Evolutionary conservation across 805 yeast species (phyloP).

Genomic region (Isabelozyma rhagii): DNA sequence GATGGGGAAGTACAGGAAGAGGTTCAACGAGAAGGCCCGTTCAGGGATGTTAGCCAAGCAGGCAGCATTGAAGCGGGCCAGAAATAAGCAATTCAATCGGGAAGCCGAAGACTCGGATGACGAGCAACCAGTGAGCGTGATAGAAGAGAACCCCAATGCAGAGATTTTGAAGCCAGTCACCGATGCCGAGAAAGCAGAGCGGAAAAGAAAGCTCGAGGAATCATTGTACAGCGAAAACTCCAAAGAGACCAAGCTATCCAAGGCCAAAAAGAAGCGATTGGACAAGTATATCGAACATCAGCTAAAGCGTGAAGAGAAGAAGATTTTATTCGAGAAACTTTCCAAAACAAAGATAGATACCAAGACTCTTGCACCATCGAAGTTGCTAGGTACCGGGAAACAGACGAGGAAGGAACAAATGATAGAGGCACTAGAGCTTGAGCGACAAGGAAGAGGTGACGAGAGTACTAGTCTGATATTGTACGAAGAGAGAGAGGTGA

Average conservation of each 20-base stretch:
- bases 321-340: conserved; percentile 68
- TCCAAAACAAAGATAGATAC: conserved; percentile 70
- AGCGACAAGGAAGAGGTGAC: conserved; percentile 66
- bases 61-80: conserved; percentile 59
- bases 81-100: conserved; percentile 67
- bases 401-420: conserved; percentile 67
- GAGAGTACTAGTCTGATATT: conserved; percentile 59
- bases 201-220: conserved; percentile 63
- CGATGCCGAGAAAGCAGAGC: conserved; percentile 56
- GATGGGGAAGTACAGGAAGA: conserved; percentile 80
- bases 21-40: conserved; percentile 85
- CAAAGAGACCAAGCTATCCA: conserved; percentile 64
- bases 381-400: conserved; percentile 71
- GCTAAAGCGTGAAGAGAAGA: conserved; percentile 82
- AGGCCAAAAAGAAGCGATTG: conserved; percentile 70
- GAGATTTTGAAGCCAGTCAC: conserved; percentile 62
- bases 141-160: conserved; percentile 50
- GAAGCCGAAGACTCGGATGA: conserved; percentile 17
- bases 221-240: conserved; percentile 52
- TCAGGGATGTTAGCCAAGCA: conserved; percentile 81
- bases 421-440: conserved; percentile 71
- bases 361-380: conserved; percentile 64
- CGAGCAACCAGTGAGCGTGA: conserved; percentile 8
- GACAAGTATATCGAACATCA: conserved; percentile 94
- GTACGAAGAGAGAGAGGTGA: conserved; percentile 65